Conservation (phyloP, 163 green algal species). For the Scenedesmus sp. region DNA sequence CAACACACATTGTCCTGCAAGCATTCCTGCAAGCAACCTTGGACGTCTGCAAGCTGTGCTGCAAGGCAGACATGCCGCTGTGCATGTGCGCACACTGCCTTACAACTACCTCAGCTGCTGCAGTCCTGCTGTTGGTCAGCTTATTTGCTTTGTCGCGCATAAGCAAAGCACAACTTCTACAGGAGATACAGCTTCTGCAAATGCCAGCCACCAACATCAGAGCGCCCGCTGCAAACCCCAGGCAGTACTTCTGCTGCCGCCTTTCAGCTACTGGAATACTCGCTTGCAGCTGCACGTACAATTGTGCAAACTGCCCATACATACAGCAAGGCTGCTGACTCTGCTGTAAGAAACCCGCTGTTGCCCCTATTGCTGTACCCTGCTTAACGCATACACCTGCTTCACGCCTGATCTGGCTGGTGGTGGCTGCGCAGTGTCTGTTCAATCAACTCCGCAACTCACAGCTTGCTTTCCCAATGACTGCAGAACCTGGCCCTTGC, state of each 20-base stretch:
- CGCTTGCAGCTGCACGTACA: background rate
- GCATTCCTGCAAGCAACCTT: conserved; percentile 1
- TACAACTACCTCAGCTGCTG: background rate
- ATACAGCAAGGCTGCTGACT: too few relatives aligned
- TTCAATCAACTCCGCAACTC: background rate
- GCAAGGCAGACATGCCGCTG: background rate
- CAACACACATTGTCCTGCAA: background rate
- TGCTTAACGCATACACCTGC: background rate
- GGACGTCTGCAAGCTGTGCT: background rate
- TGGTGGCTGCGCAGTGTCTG: too few relatives aligned
- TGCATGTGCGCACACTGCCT: background rate
- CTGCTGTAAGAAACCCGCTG: background rate
- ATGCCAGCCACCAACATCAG: background rate
- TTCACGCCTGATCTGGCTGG: background rate
- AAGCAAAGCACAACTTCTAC: background rate
- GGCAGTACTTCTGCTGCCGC: too few relatives aligned
- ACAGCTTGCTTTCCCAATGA: conserved; percentile 58
- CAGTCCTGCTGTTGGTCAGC: background rate
- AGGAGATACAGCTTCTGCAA: too few relatives aligned
- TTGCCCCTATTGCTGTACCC: background rate
- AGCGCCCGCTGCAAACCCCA: background rate
- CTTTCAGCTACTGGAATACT: background rate
- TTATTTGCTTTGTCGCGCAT: background rate
- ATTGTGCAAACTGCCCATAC: too few relatives aligned
- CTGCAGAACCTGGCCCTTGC: conserved; percentile 75